A percentile compares a stretch with the other conserved stretches of the same genome.
phyloP scores from a whole-genome alignment of 148 eudicot species.

The Cornus kousa region DNA sequence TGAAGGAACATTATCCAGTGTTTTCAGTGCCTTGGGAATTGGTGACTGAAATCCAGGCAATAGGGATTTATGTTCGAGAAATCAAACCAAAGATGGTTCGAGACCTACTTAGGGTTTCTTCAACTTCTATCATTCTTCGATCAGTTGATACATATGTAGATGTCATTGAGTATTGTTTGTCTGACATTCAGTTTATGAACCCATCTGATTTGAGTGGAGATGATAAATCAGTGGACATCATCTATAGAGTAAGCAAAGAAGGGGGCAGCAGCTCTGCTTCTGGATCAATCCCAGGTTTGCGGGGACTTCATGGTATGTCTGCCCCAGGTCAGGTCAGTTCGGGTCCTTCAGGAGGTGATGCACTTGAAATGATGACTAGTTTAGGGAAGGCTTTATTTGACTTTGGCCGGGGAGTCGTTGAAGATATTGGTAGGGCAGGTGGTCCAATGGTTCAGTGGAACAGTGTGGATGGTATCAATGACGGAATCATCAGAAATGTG shows the following conservation, averaged over 20 bases:
- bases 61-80: constrained; percentile 80
- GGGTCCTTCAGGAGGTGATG: constrained; percentile 60
- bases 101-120: constrained; percentile 85
- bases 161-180: constrained; percentile 95
- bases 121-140: constrained; percentile 55
- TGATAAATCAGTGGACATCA: constrained; percentile 28
- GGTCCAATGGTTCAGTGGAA: constrained; percentile 58
- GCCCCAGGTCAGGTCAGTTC: constrained; percentile 47
- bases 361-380: constrained; percentile 84
- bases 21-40: constrained; percentile 98
- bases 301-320: constrained; percentile 54
- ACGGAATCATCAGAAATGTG: constrained; percentile 31
- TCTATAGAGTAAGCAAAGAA: constrained; percentile 24
- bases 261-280: constrained; percentile 36
- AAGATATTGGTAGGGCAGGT: constrained; percentile 85
- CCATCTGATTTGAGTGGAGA: constrained; percentile 29
- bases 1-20: constrained; percentile 97
- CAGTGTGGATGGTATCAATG: constrained; percentile 33
- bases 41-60: constrained; percentile 83
- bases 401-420: constrained; percentile 95
- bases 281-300: constrained; percentile 42
- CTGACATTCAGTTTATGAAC: constrained; percentile 62
- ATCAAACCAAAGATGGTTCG: constrained; percentile 98
- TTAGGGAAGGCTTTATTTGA: constrained; percentile 87
- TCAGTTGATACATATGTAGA: constrained; percentile 79